Base-by-base conservation (phyloP, 192 early-diverging fungal genomes). In the Backusella luteola region DNA sequence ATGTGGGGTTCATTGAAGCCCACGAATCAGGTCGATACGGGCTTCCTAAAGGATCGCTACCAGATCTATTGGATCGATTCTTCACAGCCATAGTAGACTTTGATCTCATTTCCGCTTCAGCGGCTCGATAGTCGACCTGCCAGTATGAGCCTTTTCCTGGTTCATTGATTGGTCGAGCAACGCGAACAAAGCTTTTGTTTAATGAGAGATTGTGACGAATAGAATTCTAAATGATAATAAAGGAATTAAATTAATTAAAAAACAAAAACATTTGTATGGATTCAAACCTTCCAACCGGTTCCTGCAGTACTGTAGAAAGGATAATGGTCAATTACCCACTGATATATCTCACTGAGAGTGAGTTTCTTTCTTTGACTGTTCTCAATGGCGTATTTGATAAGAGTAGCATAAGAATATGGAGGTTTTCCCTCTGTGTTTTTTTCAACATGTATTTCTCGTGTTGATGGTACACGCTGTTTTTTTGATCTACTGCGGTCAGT, bases 131-230 rank as follows among this genome's bases (percentile, higher is more conserved):
- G 71, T 95, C 92, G 7, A 95, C 89, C 0, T 90, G 91, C 93
- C 93, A 95, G 71, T 93, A 95, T 34, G 92, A 90, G 9, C 93
- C 93, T 84, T 95, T 95, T 34, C 93, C 93, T 17, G 93, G 93
- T 77, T 95, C 93, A 78, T 93, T 93, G 75, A 91, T 90, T 11
- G 92, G 90, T 12, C 94, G 86, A 17, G 92, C 85, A 6, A 94
- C 90, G 49, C 91, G 88, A 34, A 93, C 86, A 84, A 96, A 96
- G 23, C 83, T 85, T 69, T 92, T 93, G 78, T 95, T 95, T 46
- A 95, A 85, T 6, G 91, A 92, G 34, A 96, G 77, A 77, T 95
- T 95, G 80, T 96, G 94, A 29, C 94, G 88, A 71, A 96, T 91
- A n/a, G 94, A 96, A 70, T 96, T 96, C 91, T 93, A 89, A 88